Base-by-base conservation (phyloP, 257 asterid species). In the Schizonepeta tenuifolia region DNA sequence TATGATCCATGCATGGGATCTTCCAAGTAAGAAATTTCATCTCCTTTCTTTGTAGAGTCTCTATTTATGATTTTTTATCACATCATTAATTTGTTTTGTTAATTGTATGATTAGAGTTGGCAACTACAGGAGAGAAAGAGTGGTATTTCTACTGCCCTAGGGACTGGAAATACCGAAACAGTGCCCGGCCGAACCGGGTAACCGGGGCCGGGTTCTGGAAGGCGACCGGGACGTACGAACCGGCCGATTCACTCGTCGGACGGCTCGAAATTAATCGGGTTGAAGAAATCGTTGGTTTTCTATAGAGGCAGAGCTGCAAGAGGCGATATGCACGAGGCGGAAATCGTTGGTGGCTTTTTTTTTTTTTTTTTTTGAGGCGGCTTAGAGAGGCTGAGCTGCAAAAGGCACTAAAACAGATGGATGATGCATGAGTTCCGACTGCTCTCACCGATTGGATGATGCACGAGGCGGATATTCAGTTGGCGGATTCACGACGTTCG, bases 1-100 rank as follows among this genome's bases (percentile, higher is more conserved):
- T 91, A 76, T 75, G 96, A 91, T 78, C 98, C 98, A 22, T n/a
- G n/a, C n/a, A n/a, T 94, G 98, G 98, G 98, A 94, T 82, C 98
- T 93, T 83, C 98, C 98, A 77, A 89, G 98, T 93, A 89, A 82
- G 87, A 67, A 47, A 9, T 17, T 7, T n/a, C 11, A 6, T 50
- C 17, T n/a, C n/a, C n/a, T n/a, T n/a, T n/a, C n/a, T n/a, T n/a
- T n/a, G n/a, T n/a, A n/a, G n/a, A n/a, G n/a, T n/a, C n/a, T n/a
- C n/a, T n/a, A n/a, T n/a, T n/a, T n/a, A n/a, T n/a, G n/a, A n/a
- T n/a, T n/a, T n/a, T n/a, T n/a, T n/a, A n/a, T n/a, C n/a, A n/a
- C n/a, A n/a, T n/a, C n/a, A n/a, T 24, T 21, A 55, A 22, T 13
- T 13, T 13, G 20, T 13, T 26, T 2, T 14, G n/a, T n/a, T n/a